phyloP scores from a whole-genome alignment of 805 yeast genomes.

The Blastobotrys chiropterorum region DNA sequence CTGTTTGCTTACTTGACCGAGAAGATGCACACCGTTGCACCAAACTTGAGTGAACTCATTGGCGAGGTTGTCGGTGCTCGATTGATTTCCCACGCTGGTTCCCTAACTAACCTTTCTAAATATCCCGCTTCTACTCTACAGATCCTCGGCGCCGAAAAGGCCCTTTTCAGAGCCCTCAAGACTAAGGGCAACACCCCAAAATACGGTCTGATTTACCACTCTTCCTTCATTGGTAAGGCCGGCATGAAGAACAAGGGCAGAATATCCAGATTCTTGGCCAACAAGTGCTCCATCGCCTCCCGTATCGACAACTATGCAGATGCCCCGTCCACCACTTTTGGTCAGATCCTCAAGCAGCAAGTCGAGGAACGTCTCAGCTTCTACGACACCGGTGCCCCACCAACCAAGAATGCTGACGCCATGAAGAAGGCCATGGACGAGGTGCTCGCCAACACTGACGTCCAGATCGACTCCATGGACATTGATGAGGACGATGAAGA shows the following conservation, averaged over 20 bases:
- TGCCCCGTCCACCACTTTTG: conserved; percentile 85
- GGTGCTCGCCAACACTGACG: conserved; percentile 36
- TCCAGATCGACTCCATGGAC: conserved; percentile 41
- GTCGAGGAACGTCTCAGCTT: conserved; percentile 96
- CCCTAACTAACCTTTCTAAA: conserved; percentile 90
- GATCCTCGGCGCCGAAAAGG: conserved; percentile 96
- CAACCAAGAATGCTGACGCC: conserved; percentile 93
- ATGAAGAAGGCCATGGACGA: conserved; percentile 83
- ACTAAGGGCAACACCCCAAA: conserved; percentile 96
- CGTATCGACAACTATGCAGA: conserved; percentile 98
- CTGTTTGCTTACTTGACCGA: conserved; percentile 82
- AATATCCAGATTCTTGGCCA: conserved; percentile 96
- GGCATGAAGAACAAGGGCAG: conserved; percentile 97
- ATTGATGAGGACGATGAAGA: conserved; percentile 33
- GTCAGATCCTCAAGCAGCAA: conserved; percentile 86
- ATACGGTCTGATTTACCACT: conserved; percentile 91
- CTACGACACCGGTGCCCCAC: conserved; percentile 93
- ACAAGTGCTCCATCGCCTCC: conserved; percentile 98
- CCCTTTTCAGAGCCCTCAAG: conserved; percentile 90
- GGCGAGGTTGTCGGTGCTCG: conserved; percentile 99
- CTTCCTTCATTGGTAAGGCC: conserved; percentile 91
- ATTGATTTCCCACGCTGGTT: conserved; percentile 96
- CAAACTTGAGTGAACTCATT: conserved; percentile 90
- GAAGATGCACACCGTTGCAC: conserved; percentile 97
- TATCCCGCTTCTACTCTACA: conserved; percentile 99